Evolutionary conservation across 106 monocot species (phyloP).

Genomic region (Phalaenopsis aphrodite): DNA sequence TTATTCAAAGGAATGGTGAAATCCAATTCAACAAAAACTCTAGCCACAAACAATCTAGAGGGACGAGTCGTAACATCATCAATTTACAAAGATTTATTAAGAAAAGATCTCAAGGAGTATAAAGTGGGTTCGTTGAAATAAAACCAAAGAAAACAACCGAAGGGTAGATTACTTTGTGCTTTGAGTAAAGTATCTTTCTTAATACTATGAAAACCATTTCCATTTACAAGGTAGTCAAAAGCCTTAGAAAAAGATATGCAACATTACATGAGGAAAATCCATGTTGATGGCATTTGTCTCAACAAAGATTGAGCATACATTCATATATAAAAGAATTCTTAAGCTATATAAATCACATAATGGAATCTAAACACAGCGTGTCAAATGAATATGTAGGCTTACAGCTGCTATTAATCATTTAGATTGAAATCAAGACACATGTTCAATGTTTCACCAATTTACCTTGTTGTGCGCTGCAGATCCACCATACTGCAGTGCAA

Average conservation of each 20-base stretch:
- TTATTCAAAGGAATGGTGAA: no score
- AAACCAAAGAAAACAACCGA: no score
- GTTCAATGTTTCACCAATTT: slow-evolving; percentile 5
- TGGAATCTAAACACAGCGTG: not conserved
- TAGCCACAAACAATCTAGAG: no score
- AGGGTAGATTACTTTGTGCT: no score
- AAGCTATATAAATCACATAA: not conserved
- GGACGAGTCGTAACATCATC: no score
- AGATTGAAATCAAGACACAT: not conserved
- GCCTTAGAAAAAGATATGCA: not conserved
- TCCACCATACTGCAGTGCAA: slow-evolving; percentile 94
- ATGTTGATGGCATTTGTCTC: not conserved
- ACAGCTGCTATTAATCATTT: not conserved
- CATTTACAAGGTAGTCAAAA: not conserved
- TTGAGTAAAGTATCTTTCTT: no score
- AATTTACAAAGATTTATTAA: no score
- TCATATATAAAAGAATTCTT: not conserved
- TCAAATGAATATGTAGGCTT: not conserved
- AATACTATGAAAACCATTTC: not conserved
- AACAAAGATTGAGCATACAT: not conserved
- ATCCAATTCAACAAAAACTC: no score
- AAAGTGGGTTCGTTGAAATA: no score
- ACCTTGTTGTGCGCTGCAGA: slow-evolving; percentile 99
- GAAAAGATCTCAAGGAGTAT: no score
- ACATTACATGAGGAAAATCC: not conserved